These are phyloP conservation scores for Ambrosiella beaveri DNA, from an alignment of 2,329 filamentous ascomycete genomes.

Conservation along the genomic window DNA sequence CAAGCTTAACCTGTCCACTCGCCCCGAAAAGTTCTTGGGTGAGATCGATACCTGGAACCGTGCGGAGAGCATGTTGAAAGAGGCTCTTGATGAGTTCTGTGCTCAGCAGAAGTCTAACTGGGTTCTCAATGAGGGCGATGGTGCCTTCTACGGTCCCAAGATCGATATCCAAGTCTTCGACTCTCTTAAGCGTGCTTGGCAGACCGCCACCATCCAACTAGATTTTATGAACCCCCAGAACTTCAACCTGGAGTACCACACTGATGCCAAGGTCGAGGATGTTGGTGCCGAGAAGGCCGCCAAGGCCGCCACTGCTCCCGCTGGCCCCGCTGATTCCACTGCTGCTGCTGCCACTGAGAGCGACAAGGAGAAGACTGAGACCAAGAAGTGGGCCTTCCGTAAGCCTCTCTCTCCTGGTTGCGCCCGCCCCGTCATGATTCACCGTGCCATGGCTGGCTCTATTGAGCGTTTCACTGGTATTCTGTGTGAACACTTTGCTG, in stretches of 20 bases:
- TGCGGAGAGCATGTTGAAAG: conserved; percentile 65
- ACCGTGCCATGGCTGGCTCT: conserved; percentile 64
- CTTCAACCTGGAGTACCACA: conserved; percentile 78
- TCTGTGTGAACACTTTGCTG: conserved; percentile 66
- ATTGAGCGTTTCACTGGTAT: conserved; percentile 50
- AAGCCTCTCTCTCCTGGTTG: conserved; percentile 48
- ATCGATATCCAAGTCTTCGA: conserved; percentile 78
- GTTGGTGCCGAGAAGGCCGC: conserved; percentile 12
- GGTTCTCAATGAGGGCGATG: conserved; percentile 87
- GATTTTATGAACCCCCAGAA: conserved; percentile 56
- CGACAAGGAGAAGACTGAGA: conserved; percentile 28
- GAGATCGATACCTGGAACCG: conserved; percentile 75
- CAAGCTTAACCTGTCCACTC: conserved; percentile 86
- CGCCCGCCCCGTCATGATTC: conserved; percentile 70
- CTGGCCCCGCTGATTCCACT: conserved; percentile 8
- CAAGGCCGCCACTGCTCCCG: conserved; percentile 17
- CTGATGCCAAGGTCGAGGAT: conserved; percentile 37
- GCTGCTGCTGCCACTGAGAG: conserved; percentile 20
- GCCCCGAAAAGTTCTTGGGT: conserved; percentile 75
- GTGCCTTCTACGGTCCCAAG: conserved; percentile 97
- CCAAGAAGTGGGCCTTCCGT: conserved; percentile 20
- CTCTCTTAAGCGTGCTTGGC: conserved; percentile 29
- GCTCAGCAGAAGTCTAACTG: conserved; percentile 46
- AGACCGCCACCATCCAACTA: conserved; percentile 86
- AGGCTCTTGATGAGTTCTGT: conserved; percentile 64